Conservation (phyloP, 345 rosid genomes). For the Eucalyptus rudis region DNA sequence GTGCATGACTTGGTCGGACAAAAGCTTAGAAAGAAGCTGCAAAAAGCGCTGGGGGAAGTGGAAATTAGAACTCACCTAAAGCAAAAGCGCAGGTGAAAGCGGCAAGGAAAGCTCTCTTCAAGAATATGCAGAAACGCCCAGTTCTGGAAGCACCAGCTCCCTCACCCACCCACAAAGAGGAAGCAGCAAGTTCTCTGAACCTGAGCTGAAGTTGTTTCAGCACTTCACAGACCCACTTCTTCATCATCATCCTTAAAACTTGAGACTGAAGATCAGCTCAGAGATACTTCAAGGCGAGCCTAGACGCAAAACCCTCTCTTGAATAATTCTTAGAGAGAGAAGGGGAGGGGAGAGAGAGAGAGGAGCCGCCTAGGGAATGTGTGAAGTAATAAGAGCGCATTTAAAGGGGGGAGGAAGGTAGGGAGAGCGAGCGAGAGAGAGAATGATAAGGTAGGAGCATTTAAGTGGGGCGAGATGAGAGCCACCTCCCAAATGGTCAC, state of each 20-base stretch:
- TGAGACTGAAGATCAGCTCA: not conserved
- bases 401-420: not conserved
- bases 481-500: not conserved
- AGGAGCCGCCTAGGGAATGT: not conserved
- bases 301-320: not conserved
- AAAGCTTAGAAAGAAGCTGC: not conserved
- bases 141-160: not conserved
- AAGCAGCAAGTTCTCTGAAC: not conserved
- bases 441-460: not conserved
- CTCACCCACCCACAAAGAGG: slow-evolving; percentile 2
- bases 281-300: not conserved
- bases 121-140: not conserved
- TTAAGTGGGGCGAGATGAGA: not conserved
- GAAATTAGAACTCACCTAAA: slow-evolving; percentile 19
- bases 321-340: not conserved
- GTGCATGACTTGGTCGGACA: not conserved
- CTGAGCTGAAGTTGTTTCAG: not conserved
- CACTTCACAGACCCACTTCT: not conserved
- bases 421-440: not conserved
- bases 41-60: not conserved
- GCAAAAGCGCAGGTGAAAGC: slow-evolving; percentile 43
- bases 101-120: slow-evolving; percentile 22
- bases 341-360: not conserved
- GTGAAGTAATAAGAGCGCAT: not conserved
- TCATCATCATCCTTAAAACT: not conserved